Conservation (phyloP, 805 yeast genomes). For the Yarrowia phangngaensis region DNA sequence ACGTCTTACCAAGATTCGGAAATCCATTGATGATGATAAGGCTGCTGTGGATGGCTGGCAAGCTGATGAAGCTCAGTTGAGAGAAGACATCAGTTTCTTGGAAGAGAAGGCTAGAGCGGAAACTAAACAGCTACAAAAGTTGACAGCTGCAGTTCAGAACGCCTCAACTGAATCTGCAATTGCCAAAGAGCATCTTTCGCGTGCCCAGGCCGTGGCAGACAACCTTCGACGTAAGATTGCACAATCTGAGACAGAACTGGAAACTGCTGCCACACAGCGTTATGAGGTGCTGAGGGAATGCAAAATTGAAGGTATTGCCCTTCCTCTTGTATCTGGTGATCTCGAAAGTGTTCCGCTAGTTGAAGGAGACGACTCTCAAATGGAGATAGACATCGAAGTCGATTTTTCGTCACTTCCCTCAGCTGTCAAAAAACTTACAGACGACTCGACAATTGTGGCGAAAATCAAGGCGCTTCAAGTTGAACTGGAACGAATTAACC, state of each 20-base stretch:
- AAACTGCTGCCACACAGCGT: conserved; percentile 27
- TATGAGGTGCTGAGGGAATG: conserved; percentile 53
- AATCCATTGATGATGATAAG: conserved; percentile 42
- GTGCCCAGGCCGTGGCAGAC: conserved; percentile 28
- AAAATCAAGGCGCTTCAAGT: conserved; percentile 34
- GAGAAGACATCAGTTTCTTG: conserved; percentile 42
- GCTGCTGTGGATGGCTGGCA: conserved; percentile 40
- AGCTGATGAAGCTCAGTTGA: conserved; percentile 41
- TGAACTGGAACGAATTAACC: conserved; percentile 50
- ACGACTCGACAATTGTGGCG: conserved; percentile 27
- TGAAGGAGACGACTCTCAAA: conserved; percentile 40
- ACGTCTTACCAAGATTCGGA: conserved; percentile 44
- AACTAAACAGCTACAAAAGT: conserved; percentile 27
- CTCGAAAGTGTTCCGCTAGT: conserved; percentile 61
- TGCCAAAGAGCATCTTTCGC: conserved; percentile 12
- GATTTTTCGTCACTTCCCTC: conserved; percentile 37
- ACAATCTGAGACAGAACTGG: conserved; percentile 32
- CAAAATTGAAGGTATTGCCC: conserved; percentile 61
- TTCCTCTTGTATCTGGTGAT: conserved; percentile 62
- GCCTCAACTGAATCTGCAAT: neutral
- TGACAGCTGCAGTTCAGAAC: conserved; percentile 10
- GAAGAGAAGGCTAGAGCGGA: conserved; percentile 33
- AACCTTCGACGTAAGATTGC: conserved; percentile 28
- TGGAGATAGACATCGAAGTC: conserved; percentile 35
- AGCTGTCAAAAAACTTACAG: neutral